phyloP scores from a whole-genome alignment of 1,284 basidiomycete genomes.

The Leucoagaricus sp. region DNA sequence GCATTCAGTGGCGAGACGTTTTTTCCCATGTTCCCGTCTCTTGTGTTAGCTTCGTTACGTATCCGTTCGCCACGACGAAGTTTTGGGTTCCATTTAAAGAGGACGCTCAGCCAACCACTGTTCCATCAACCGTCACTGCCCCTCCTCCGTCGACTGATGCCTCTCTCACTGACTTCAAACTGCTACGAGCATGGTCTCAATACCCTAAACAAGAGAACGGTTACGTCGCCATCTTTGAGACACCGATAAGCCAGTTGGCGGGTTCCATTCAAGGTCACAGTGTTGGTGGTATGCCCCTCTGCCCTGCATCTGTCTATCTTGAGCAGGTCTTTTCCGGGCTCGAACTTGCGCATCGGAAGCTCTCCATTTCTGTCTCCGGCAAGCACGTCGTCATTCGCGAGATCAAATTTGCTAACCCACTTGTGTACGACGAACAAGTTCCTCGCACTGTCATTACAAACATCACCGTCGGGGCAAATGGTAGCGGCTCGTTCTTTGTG shows the following conservation, averaged over 20 bases:
- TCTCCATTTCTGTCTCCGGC: slow-evolving; percentile 30
- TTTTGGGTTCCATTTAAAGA: slow-evolving; percentile 61
- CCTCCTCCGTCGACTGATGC: not conserved
- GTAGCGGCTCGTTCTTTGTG: slow-evolving; percentile 47
- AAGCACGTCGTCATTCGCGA: slow-evolving; percentile 39
- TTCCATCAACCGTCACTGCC: not conserved
- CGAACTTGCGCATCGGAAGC: slow-evolving; percentile 34
- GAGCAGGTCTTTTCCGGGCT: slow-evolving; percentile 55
- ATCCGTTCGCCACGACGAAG: slow-evolving; percentile 53
- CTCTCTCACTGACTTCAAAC: not conserved
- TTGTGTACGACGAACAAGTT: slow-evolving; percentile 46
- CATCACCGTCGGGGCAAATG: slow-evolving; percentile 37
- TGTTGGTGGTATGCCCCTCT: slow-evolving; percentile 59
- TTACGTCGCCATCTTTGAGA: slow-evolving; percentile 33
- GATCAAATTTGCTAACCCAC: slow-evolving; percentile 51
- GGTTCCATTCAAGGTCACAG: slow-evolving; percentile 56
- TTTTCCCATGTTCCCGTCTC: slow-evolving; percentile 45
- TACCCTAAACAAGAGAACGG: slow-evolving; percentile 3
- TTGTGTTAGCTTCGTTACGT: slow-evolving; percentile 55
- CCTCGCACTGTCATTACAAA: slow-evolving; percentile 39
- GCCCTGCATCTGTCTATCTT: slow-evolving; percentile 69
- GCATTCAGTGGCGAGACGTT: slow-evolving; percentile 56
- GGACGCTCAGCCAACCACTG: not conserved
- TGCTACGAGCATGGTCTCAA: slow-evolving; percentile 5
- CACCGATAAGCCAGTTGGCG: slow-evolving; percentile 45